phyloP scores from a whole-genome alignment of 108 stramenopile genomes.

The Cafeteria roenbergensis region DNA sequence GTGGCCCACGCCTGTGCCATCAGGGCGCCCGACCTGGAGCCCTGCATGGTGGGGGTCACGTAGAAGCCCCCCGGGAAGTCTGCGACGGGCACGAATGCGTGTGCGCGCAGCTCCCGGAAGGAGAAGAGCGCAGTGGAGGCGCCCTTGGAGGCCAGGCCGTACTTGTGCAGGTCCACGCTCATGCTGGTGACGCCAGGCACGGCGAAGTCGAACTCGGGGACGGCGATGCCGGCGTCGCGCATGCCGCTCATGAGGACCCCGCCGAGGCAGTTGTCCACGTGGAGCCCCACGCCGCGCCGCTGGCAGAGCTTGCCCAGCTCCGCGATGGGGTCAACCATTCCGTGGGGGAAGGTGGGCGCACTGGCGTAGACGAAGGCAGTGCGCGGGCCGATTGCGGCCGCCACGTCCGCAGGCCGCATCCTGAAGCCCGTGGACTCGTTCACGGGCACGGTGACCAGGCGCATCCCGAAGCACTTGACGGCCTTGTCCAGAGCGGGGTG shows the following conservation, averaged over 20 bases:
- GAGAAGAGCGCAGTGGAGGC: conserved; percentile 12
- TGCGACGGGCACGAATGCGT: not conserved
- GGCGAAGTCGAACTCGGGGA: conserved; percentile 20
- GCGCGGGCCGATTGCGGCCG: conserved; percentile 4
- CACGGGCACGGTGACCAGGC: conserved; percentile 13
- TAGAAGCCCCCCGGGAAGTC: conserved; percentile 24
- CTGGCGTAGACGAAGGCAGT: conserved; percentile 13
- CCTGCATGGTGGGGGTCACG: conserved; percentile 20
- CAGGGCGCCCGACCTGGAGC: conserved; percentile 10
- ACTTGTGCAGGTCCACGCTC: conserved; percentile 26
- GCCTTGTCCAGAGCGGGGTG: conserved; percentile 24
- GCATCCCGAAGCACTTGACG: conserved; percentile 9
- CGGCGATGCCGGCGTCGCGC: not conserved
- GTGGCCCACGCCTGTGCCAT: conserved; percentile 21
- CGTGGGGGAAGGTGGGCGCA: conserved; percentile 19
- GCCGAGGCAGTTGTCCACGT: conserved; percentile 25
- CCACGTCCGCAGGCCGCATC: not conserved
- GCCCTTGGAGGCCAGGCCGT: conserved; percentile 19
- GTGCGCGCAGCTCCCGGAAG: not conserved
- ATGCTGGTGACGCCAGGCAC: conserved; percentile 27
- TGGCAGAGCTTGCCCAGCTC: conserved; percentile 6
- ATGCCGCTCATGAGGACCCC: conserved; percentile 5
- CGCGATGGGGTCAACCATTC: conserved; percentile 17
- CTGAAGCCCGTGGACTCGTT: conserved; percentile 1
- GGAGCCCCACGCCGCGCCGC: conserved; percentile 1